Base-by-base conservation (phyloP, 2,329 filamentous ascomycete genomes). In the Zymoseptoria passerinii region DNA sequence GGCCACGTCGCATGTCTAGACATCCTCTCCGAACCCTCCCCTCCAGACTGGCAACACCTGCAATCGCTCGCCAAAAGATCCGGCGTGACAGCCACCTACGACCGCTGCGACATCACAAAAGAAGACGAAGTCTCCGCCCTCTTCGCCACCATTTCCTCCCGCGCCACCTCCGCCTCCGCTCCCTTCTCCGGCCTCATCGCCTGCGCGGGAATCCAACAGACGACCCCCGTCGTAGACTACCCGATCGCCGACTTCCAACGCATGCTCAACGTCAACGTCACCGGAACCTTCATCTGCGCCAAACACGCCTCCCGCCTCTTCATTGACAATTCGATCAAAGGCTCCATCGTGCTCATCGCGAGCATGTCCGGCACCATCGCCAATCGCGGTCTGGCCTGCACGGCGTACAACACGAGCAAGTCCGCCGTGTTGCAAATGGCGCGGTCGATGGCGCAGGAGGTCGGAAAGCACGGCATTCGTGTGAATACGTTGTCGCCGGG, bases 81-180 rank as follows among this genome's bases (percentile, higher is more conserved):
- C 7, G 81, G 79, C 58, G 84, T 85, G 1, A 80, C 79, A 50
- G 73, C 92, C 52, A 78, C 83, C 52, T 94, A 92, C 77, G 83
- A 86, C 68, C 82, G 84, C 61, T 82, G 90, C 61, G 90, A 95
- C 69, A 89, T 95, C 27, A 84, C 88, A 23, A 84, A 92, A 67
- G 83, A 85, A 28, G 75, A 78, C 4, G 74, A 78, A 29, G 57
- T 67, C 16, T 53, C 60, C 19, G 28, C 40, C 13, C 60, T 52
- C 19, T 79, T 95, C 48, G 85, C 90, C 70, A 77, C 75, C 28
- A 80, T 87, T 54, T 78, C 92, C 50, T 78, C 81, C 62, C 76
- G 76, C 7, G 91, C 94, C 62, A 87, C 83, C n/a, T 76, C 82
- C 53, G 75, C 81, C 60, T 81, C 88, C 64, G 86, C 86, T 5